Conservation (phyloP, 305 asterid genomes). For the Fraxinus nigra region DNA sequence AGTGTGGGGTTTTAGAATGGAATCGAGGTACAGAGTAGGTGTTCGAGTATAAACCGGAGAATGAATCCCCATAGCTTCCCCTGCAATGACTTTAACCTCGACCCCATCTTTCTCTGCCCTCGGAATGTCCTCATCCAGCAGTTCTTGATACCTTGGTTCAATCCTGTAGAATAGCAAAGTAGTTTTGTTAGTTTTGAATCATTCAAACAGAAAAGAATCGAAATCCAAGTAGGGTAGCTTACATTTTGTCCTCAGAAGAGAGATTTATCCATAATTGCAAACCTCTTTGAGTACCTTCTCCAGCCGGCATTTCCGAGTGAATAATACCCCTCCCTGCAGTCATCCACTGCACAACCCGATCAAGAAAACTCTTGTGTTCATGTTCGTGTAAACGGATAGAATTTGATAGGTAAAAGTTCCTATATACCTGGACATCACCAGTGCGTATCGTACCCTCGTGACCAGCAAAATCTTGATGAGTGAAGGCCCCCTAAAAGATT, state of each 20-base stretch:
- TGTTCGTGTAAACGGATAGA: neutral
- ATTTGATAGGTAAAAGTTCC: neutral
- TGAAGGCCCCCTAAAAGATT: conserved; percentile 58
- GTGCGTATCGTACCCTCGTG: conserved; percentile 77
- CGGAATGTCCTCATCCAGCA: conserved; percentile 58
- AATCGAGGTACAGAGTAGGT: conserved; percentile 88
- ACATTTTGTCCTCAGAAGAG: conserved; percentile 83
- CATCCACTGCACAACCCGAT: conserved; percentile 71
- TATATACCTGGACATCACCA: conserved; percentile 85
- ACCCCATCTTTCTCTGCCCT: conserved; percentile 70
- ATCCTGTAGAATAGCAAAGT: conserved; percentile 49
- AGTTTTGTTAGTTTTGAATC: neutral
- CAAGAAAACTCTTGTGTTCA: neutral
- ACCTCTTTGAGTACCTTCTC: conserved; percentile 66
- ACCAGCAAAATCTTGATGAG: conserved; percentile 94
- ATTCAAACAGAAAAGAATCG: neutral
- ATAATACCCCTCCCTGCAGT: conserved; percentile 97
- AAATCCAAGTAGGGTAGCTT: conserved; percentile 14
- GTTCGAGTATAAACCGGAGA: conserved; percentile 84
- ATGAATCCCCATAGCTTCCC: conserved; percentile 86
- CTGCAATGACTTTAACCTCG: conserved; percentile 73
- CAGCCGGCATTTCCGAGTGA: conserved; percentile 97
- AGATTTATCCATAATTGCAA: conserved; percentile 93
- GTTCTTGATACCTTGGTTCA: conserved; percentile 83
- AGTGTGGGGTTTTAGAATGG: conserved; percentile 50